phyloP scores from a whole-genome alignment of 495 filamentous ascomycete species.

The Tuber indicum region DNA sequence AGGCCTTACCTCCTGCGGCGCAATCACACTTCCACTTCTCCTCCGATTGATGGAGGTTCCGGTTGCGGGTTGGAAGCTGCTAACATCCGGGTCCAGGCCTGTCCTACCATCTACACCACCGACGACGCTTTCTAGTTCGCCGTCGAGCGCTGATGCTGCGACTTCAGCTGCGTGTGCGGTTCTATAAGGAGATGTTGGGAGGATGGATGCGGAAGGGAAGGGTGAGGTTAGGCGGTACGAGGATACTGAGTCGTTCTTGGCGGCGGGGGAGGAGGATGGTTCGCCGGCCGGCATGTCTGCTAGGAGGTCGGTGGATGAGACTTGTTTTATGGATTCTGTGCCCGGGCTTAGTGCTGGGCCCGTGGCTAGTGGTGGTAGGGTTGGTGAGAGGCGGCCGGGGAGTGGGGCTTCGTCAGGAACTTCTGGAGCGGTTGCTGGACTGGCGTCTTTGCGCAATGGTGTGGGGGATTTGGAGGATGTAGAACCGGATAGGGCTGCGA shows the following conservation, averaged over 20 bases:
- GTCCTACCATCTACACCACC: conserved; percentile 40
- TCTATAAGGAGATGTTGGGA: conserved; percentile 24
- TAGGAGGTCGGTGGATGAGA: conserved; percentile 26
- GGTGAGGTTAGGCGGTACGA: conserved; percentile 35
- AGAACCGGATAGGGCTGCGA: conserved; percentile 17
- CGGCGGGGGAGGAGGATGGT: conserved; percentile 9
- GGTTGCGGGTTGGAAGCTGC: conserved; percentile 17
- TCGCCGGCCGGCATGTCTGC: conserved; percentile 13
- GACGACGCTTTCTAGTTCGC: conserved; percentile 38
- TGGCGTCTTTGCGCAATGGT: background rate
- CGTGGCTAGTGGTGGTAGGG: background rate
- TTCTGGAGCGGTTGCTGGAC: conserved; percentile 8
- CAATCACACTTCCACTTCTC: conserved; percentile 24
- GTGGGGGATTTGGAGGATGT: conserved; percentile 14
- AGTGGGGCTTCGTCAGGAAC: conserved; percentile 10
- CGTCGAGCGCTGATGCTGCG: conserved; percentile 30
- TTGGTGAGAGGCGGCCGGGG: conserved; percentile 24
- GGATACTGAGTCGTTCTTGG: conserved; percentile 26
- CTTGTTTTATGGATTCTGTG: background rate
- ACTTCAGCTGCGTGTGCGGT: conserved; percentile 38
- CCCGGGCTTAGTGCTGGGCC: conserved; percentile 4
- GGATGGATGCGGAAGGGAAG: conserved; percentile 31
- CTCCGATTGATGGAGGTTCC: conserved; percentile 3
- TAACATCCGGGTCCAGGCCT: conserved; percentile 36
- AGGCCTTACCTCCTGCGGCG: conserved; percentile 18